Base-by-base conservation (phyloP, 352 stramenopile genomes). In the Sclerospora graminicola region DNA sequence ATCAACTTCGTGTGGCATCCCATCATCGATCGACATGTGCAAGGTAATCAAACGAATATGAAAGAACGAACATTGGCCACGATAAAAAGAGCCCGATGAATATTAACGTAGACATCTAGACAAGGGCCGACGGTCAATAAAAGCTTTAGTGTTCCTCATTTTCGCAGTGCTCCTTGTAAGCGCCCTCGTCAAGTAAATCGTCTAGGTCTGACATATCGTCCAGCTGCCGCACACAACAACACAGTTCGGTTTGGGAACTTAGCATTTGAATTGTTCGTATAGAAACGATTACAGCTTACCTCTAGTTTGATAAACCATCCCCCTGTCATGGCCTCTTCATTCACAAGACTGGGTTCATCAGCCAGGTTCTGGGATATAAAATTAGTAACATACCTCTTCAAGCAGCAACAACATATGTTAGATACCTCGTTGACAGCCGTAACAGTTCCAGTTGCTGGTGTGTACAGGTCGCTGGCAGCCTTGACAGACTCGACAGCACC, bases 401-500 rank as follows among this genome's bases (percentile, higher is more conserved):
- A n/a, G n/a, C n/a, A n/a, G n/a, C n/a, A n/a, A n/a, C 2, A 30
- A 16, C 2, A 27, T 14, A 23, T 48, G 4, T 10, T 18, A 4
- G 50, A 13, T 21, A 86, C 78, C 55, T 97, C 82, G 65, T 99
- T 99, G 5, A 97, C 59, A 41, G 95, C 95, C 23, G 94, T 54
- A 28, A 99, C 75, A 30, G 78, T 97, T 49, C 96, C 95, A 32
- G 66, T 65, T 15, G 96, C 87, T 28, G 95, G 95, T 29, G 79
- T 69, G 70, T 98, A 99, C 41, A 98, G 89, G 48, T 99, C 96
- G 20, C 82, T 97, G 18, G 96, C 95, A 35, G 95, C 95, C 82
- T 99, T 99, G 38, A 99, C 95, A 19, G 95, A 99, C 73, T 99
- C 96, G 3, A 99, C 95, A 31, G 87, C 92, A 48, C 92, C 95